Percentiles rank a stretch among this genome's conserved stretches.
These are phyloP conservation scores for Verticillium nonalfalfae DNA, from an alignment of 2,329 filamentous ascomycete genomes.

Conservation along the genomic window DNA sequence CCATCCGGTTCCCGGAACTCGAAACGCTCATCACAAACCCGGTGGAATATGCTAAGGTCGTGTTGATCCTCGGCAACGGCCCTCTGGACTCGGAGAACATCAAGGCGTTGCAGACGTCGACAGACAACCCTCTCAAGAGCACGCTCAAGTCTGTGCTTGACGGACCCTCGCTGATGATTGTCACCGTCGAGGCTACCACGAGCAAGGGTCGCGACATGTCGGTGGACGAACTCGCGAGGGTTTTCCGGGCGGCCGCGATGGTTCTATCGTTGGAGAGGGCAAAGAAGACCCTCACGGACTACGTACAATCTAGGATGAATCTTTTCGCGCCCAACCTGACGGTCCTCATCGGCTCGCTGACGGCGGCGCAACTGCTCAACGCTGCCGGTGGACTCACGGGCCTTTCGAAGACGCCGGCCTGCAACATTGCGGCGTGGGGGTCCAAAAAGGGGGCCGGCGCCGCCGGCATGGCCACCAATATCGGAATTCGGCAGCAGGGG, in stretches of 20 bases:
- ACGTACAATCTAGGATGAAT: slow-evolving; percentile 95
- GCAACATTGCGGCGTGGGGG: slow-evolving; percentile 85
- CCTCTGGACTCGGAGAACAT: slow-evolving; percentile 78
- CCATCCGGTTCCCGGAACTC: slow-evolving; percentile 84
- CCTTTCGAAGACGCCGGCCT: slow-evolving; percentile 85
- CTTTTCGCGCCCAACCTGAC: slow-evolving; percentile 94
- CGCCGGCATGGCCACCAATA: slow-evolving; percentile 84
- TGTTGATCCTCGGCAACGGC: slow-evolving; percentile 87
- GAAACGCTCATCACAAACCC: slow-evolving; percentile 87
- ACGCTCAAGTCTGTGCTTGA: slow-evolving; percentile 78
- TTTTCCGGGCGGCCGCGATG: slow-evolving; percentile 78
- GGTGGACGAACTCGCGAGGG: slow-evolving; percentile 65
- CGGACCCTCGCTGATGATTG: slow-evolving; percentile 88
- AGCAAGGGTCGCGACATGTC: slow-evolving; percentile 76
- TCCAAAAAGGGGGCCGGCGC: slow-evolving; percentile 75
- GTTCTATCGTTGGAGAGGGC: slow-evolving; percentile 81
- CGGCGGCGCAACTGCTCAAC: slow-evolving; percentile 94
- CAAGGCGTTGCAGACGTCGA: slow-evolving; percentile 68
- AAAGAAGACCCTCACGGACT: slow-evolving; percentile 81
- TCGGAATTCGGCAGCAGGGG: slow-evolving; percentile 84
- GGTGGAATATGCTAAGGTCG: slow-evolving; percentile 90
- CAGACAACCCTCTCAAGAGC: slow-evolving; percentile 70
- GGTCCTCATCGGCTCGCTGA: slow-evolving; percentile 81
- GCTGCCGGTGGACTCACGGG: slow-evolving; percentile 83
- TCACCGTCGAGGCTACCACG: slow-evolving; percentile 89